Evolutionary conservation across 805 yeast genomes (phyloP).

Genomic region (Hanseniaspora guilliermondii): DNA sequence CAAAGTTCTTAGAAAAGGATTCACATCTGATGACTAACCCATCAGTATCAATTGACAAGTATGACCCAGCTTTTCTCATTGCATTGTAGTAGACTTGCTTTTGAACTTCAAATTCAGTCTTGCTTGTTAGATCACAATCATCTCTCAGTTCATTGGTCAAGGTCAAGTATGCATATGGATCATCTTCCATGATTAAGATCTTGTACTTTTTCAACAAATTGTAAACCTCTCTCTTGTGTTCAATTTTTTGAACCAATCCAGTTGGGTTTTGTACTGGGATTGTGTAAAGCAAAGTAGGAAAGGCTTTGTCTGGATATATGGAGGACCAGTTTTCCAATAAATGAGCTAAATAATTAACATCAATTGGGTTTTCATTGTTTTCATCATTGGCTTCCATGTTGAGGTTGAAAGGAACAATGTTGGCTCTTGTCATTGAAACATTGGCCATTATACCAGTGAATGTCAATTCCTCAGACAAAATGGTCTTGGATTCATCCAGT

Average conservation of each 20-base stretch:
- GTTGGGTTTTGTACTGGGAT: conserved; percentile 63
- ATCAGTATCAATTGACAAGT: conserved; percentile 39
- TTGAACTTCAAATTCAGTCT: conserved; percentile 21
- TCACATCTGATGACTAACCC: conserved; percentile 53
- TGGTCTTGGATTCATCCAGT: conserved; percentile 45
- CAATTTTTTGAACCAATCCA: conserved; percentile 42
- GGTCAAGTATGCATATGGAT: conserved; percentile 52
- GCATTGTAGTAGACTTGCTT: conserved; percentile 36
- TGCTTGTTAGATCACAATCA: conserved; percentile 24
- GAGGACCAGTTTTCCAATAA: conserved; percentile 46
- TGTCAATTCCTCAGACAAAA: conserved; percentile 54
- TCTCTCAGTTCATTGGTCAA: conserved; percentile 30
- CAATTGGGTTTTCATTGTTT: conserved; percentile 38
- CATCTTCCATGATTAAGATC: conserved; percentile 53
- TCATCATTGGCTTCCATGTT: conserved; percentile 32
- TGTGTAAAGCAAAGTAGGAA: conserved; percentile 50
- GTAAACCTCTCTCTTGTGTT: conserved; percentile 38
- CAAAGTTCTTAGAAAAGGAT: conserved; percentile 51
- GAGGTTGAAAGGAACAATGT: conserved; percentile 48
- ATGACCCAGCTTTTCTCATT: conserved; percentile 39
- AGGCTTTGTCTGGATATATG: conserved; percentile 37
- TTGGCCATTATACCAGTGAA: conserved; percentile 45
- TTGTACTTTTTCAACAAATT: conserved; percentile 42
- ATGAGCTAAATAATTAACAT: conserved; percentile 35
- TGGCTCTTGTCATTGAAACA: conserved; percentile 36